phyloP scores from a whole-genome alignment of 2,329 filamentous ascomycete species.

The Fusarium concolor region DNA sequence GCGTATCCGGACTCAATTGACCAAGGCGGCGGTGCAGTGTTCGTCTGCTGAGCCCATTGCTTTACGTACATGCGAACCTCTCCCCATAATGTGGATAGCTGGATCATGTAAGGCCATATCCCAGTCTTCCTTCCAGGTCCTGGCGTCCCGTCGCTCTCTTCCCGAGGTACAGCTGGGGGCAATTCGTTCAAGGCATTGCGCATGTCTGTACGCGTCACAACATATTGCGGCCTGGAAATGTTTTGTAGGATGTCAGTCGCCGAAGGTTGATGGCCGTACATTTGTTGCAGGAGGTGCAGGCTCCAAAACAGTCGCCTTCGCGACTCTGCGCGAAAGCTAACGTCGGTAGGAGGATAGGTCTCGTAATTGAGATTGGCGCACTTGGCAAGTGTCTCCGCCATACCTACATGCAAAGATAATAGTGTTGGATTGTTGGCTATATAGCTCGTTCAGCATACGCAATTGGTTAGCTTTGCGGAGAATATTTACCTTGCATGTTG shows the following conservation, averaged over 20 bases:
- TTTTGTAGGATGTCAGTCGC: background rate
- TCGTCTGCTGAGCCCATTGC: conserved; percentile 2
- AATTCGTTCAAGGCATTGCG: background rate
- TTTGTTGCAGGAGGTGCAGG: background rate
- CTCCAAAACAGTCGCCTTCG: background rate
- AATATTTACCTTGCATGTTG: background rate
- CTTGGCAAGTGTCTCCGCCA: background rate
- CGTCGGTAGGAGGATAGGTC: background rate
- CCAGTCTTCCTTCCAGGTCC: background rate
- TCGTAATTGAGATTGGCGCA: conserved; percentile 2
- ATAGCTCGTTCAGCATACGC: background rate
- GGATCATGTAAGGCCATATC: conserved; percentile 3
- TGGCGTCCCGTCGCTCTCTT: background rate
- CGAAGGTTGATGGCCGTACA: background rate
- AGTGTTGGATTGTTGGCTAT: background rate
- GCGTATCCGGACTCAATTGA: conserved; percentile 5
- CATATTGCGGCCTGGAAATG: background rate
- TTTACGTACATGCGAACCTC: conserved; percentile 1
- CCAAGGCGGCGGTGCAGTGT: background rate
- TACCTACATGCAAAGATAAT: background rate
- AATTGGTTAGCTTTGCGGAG: accelerated
- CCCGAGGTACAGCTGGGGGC: background rate
- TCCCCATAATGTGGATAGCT: background rate
- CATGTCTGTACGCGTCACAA: background rate
- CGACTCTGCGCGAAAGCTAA: background rate